phyloP scores from a whole-genome alignment of 257 asterid species.

The Solanum pennellii region DNA sequence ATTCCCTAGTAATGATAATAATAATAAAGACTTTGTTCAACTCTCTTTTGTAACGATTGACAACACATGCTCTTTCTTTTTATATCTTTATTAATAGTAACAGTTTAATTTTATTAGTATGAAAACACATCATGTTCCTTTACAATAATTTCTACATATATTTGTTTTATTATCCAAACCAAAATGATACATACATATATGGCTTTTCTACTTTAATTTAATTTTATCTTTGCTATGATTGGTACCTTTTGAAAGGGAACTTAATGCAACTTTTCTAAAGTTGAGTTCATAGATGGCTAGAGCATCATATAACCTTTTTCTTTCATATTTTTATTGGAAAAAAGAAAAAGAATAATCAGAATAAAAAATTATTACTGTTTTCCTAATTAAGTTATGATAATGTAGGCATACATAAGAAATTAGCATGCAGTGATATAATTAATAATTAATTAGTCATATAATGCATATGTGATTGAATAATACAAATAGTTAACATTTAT shows the following conservation, averaged over 20 bases:
- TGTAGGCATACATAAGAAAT: background rate
- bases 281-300: background rate
- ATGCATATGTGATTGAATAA: background rate
- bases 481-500: background rate
- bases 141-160: background rate
- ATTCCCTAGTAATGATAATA: too few relatives aligned
- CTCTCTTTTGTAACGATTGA: background rate
- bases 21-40: background rate
- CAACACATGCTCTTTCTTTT: background rate
- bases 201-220: background rate
- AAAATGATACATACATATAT: background rate
- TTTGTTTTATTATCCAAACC: background rate
- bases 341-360: background rate
- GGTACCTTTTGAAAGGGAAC: background rate
- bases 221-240: background rate
- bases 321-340: background rate
- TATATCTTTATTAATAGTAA: background rate
- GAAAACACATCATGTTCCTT: background rate
- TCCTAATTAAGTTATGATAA: background rate
- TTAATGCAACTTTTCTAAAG: background rate
- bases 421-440: background rate
- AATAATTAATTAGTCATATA: background rate
- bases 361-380: background rate
- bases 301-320: background rate
- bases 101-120: background rate